Percentiles rank a stretch among this genome's conserved stretches.
Evolutionary conservation across 2,329 filamentous ascomycete species (phyloP).

Genomic region (Ascochyta viciae-villosae): DNA sequence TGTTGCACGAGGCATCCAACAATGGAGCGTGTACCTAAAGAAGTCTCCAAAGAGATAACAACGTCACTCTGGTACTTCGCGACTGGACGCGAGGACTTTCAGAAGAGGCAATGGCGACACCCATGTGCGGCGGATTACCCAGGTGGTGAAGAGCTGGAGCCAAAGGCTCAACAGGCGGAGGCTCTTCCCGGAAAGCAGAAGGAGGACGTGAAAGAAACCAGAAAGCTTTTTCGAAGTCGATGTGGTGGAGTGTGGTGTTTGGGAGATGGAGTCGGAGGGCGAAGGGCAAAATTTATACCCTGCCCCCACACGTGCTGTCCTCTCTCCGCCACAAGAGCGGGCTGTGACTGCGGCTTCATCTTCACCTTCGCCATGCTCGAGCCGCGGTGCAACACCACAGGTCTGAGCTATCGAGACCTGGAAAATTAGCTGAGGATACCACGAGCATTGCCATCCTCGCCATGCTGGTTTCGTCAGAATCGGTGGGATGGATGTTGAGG

Average conservation of each 20-base stretch:
- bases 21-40: background rate
- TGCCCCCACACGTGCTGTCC: constrained; percentile 5
- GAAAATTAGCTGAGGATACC: constrained; percentile 15
- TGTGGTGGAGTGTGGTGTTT: constrained; percentile 7
- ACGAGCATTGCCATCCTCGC: background rate
- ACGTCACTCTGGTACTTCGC: background rate
- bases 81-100: background rate
- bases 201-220: background rate
- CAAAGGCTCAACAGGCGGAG: background rate
- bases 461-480: background rate
- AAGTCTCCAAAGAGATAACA: background rate
- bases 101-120: background rate
- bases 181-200: background rate
- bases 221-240: background rate
- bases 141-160: background rate
- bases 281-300: constrained; percentile 7
- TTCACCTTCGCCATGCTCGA: constrained; percentile 11
- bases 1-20: background rate
- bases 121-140: background rate
- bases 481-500: background rate
- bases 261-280: constrained; percentile 11
- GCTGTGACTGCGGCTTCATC: background rate
- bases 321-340: background rate
- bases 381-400: constrained; percentile 2
- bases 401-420: constrained; percentile 7